Evolutionary conservation across 495 filamentous ascomycete genomes (phyloP), one percentile per base, ranked within the genome.

Genomic region (Penicillium cinerascens): DNA sequence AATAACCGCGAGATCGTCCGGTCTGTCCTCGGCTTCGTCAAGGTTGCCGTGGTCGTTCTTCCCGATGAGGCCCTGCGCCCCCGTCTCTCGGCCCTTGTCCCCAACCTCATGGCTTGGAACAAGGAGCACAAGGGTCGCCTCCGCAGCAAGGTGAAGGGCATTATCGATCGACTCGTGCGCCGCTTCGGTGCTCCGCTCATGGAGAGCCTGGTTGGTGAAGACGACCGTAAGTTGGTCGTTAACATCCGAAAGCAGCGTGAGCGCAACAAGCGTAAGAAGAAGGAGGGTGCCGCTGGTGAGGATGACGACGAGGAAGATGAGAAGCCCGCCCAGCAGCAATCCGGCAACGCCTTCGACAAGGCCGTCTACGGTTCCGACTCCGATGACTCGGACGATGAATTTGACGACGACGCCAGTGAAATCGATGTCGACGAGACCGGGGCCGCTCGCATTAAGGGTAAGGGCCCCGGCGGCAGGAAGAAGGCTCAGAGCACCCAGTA

Each of bases 41-140:
- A 98, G 76, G 93, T 97, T 16, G 92, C 86, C 49, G 82, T 96
- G 45, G 89, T 97, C 57, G 86, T 87, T 49, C 74, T 97, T 26
- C 88, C 91, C 1, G 83, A 82, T 18, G 81, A 85, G 5, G 67
- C 91, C 51, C 83, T 98, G 75, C 72, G 81, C 23, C 83, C 89
- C 15, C 80, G 89, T 26, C 79, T 98, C 29, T 65, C 71, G 22
- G 79, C 83, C 2, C 75, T 97, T 46, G 80, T 98, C 20, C 88
- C 91, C 18, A 95, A 92, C 67, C 73, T 97, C 9, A 88, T 97
- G 84, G 84, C 87, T 17, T 98, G 93, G 93, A 90, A 87, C 60
- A 90, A 96, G 70, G 93, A 98, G 69, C 95, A 98, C 74, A 97
- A 95, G 72, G 91, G 88, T 15, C 90, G 93, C 61, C 91, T 97